Conservation (phyloP, 805 yeast genomes). For the Candida awuae region DNA sequence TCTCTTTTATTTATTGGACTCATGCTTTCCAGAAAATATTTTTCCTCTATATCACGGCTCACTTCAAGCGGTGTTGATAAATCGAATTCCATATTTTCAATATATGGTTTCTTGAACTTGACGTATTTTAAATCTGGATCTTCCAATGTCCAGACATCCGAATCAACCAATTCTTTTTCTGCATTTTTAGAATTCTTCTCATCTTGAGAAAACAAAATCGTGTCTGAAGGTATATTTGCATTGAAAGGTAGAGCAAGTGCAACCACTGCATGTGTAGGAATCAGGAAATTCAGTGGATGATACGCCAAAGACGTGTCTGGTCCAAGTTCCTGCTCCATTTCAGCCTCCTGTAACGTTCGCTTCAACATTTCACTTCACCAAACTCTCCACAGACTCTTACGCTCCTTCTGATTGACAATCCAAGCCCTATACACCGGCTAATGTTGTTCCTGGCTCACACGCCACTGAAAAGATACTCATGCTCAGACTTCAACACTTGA, state of each 20-base stretch:
- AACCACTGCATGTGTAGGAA: slow-evolving; percentile 32
- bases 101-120: slow-evolving; percentile 31
- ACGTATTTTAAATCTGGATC: slow-evolving; percentile 18
- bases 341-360: neutral
- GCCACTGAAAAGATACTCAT: too few species aligned
- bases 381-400: too few species aligned
- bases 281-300: slow-evolving; percentile 30
- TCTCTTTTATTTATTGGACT: slow-evolving; percentile 14
- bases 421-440: too few species aligned
- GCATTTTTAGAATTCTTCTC: slow-evolving; percentile 3
- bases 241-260: slow-evolving; percentile 25
- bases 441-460: too few species aligned
- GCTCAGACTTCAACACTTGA: too few species aligned
- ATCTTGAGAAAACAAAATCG: slow-evolving; percentile 8
- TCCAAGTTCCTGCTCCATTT: slow-evolving; percentile 8
- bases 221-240: slow-evolving; percentile 7
- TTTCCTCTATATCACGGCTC: too few species aligned
- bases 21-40: slow-evolving; percentile 4
- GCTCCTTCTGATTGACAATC: too few species aligned
- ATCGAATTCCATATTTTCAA: slow-evolving; percentile 5
- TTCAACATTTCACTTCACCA: too few species aligned
- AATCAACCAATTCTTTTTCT: slow-evolving; percentile 13
- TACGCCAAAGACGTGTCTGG: slow-evolving; percentile 19
- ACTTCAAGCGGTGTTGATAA: too few species aligned
- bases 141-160: slow-evolving; percentile 18